phyloP scores from a whole-genome alignment of 768 basidiomycete species.

The Leccinum disarticulatum region DNA sequence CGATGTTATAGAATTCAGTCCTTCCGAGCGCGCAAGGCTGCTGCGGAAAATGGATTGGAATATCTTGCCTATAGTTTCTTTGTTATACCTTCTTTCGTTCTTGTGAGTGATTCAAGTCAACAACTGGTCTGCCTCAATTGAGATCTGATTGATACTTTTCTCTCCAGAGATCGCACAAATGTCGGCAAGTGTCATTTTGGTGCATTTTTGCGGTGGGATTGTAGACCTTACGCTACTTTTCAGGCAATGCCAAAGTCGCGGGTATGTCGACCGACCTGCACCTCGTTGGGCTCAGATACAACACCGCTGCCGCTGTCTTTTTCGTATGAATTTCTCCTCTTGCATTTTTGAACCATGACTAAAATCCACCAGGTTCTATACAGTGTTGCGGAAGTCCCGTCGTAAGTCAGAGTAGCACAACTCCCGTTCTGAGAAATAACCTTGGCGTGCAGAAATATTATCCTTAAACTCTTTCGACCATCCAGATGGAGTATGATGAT shows the following conservation, averaged over 20 bases:
- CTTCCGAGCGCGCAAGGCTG: constrained; percentile 26
- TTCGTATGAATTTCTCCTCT: constrained; percentile 25
- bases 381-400: constrained; percentile 38
- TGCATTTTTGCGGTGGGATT: background rate
- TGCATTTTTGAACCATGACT: background rate
- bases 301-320: constrained; percentile 40
- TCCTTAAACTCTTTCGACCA: constrained; percentile 36
- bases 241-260: constrained; percentile 46
- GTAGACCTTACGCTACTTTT: background rate
- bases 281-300: constrained; percentile 36
- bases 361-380: constrained; percentile 34
- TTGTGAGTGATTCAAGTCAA: constrained; percentile 34
- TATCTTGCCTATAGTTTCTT: constrained; percentile 43
- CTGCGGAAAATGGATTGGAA: constrained; percentile 46
- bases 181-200: constrained; percentile 33
- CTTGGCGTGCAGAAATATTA: constrained; percentile 34
- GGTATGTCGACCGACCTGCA: constrained; percentile 42
- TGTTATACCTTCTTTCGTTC: constrained; percentile 47
- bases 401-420: constrained; percentile 26
- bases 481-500: constrained; percentile 36
- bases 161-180: constrained; percentile 43
- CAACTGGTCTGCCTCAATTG: background rate
- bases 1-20: constrained; percentile 9
- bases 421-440: constrained; percentile 4
- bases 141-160: background rate